Evolutionary conservation across 257 asterid genomes (phyloP).

Genomic region (Lycium barbarum): DNA sequence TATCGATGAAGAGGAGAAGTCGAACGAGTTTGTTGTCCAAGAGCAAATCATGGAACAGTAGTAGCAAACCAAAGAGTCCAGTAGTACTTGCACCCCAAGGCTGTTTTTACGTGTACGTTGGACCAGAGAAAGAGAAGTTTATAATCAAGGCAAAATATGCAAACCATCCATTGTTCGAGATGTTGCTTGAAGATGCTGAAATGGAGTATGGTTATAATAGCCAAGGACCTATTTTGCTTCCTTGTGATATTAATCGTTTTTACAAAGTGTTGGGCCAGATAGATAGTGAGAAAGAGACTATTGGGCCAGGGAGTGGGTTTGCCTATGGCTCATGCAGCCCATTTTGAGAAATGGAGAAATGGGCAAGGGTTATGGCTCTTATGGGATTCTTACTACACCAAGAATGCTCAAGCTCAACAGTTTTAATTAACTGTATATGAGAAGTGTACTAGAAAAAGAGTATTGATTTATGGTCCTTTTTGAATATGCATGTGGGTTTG

Average conservation of each 20-base stretch:
- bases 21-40: neutral
- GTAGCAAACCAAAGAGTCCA: neutral
- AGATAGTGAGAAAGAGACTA: conserved; percentile 38
- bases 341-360: conserved; percentile 23
- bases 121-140: conserved; percentile 53
- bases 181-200: conserved; percentile 74
- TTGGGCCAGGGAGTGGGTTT: conserved; percentile 7
- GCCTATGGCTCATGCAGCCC: conserved; percentile 34
- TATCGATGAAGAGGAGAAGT: conserved; percentile 23
- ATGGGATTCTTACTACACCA: conserved; percentile 33
- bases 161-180: conserved; percentile 65
- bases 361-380: conserved; percentile 31
- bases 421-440: neutral
- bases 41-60: conserved; percentile 40
- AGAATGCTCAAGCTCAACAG: conserved; percentile 26
- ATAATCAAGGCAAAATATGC: conserved; percentile 51
- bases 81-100: conserved; percentile 56
- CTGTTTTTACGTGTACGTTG: conserved; percentile 67
- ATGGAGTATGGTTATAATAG: conserved; percentile 58
- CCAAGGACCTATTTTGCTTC: conserved; percentile 63
- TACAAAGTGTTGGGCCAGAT: conserved; percentile 56
- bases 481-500: neutral
- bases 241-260: conserved; percentile 62
- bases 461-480: neutral
- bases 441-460: too few species aligned